A percentile compares a stretch with the other conserved stretches of the same genome.
These are phyloP conservation scores for Penicillium sp. DNA, from an alignment of 2,329 filamentous ascomycete species.

Conservation along the genomic window DNA sequence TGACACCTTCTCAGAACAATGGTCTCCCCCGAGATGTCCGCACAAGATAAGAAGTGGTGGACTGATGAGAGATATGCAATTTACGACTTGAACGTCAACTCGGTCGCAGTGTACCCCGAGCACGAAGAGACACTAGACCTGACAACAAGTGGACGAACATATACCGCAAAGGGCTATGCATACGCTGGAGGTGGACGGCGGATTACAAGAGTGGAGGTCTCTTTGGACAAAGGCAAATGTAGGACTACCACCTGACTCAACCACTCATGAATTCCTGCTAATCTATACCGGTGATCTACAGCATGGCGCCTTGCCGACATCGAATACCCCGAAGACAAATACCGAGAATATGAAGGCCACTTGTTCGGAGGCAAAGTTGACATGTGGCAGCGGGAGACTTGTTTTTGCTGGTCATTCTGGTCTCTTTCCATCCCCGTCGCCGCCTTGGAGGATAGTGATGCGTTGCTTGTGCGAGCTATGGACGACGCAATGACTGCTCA, in stretches of 20 bases:
- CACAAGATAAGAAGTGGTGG: constrained; percentile 75
- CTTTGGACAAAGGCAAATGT: constrained; percentile 75
- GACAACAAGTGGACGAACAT: constrained; percentile 52
- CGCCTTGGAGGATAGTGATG: constrained; percentile 64
- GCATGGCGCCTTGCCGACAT: constrained; percentile 76
- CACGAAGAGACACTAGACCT: constrained; percentile 70
- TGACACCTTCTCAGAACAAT: constrained; percentile 58
- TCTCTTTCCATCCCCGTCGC: constrained; percentile 65
- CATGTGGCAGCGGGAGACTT: constrained; percentile 76
- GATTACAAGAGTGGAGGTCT: constrained; percentile 79
- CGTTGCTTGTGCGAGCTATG: constrained; percentile 83
- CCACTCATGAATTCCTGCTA: constrained; percentile 3
- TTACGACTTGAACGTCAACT: constrained; percentile 88
- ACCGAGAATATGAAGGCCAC: constrained; percentile 64
- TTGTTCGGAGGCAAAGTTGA: constrained; percentile 78
- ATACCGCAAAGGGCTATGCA: constrained; percentile 76
- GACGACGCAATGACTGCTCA: constrained; percentile 86
- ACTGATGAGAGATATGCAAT: constrained; percentile 89
- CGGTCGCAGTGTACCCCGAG: constrained; percentile 74
- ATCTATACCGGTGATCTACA: constrained; percentile 13
- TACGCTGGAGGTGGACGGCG: constrained; percentile 86
- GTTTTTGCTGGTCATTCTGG: constrained; percentile 95
- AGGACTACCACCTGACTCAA: constrained; percentile 5
- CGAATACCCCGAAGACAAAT: constrained; percentile 82
- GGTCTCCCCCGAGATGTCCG: constrained; percentile 78